Evolutionary conservation across 2,329 filamentous ascomycete genomes (phyloP).

Genomic region (Exserohilum turcica): DNA sequence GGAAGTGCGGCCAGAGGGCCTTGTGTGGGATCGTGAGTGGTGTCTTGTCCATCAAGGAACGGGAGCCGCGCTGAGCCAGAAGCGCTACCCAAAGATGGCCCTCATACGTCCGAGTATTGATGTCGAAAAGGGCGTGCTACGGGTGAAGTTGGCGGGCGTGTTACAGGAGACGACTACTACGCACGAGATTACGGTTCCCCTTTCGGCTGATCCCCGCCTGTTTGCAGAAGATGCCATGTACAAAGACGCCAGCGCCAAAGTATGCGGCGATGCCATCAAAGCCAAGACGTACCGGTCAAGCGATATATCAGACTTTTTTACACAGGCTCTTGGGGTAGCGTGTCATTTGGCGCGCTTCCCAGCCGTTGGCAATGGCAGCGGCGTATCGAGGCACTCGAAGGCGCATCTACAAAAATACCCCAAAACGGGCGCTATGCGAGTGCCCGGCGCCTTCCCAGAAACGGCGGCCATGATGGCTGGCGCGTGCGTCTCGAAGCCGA

Average conservation of each 20-base stretch:
- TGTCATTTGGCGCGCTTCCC: slow-evolving; percentile 87
- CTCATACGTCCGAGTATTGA: slow-evolving; percentile 78
- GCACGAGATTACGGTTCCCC: slow-evolving; percentile 55
- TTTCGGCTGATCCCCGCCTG: slow-evolving; percentile 69
- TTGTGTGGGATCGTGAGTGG: slow-evolving; percentile 97
- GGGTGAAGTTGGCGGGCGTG: slow-evolving; percentile 60
- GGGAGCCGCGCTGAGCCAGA: slow-evolving; percentile 83
- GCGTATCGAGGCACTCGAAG: slow-evolving; percentile 70
- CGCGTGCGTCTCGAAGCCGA: slow-evolving; percentile 61
- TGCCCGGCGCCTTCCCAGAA: slow-evolving; percentile 62
- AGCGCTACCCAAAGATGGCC: slow-evolving; percentile 85
- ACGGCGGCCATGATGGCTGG: slow-evolving; percentile 52
- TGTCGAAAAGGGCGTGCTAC: slow-evolving; percentile 67
- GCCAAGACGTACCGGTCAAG: slow-evolving; percentile 71
- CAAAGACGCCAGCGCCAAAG: slow-evolving; percentile 62
- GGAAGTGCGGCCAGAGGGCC: slow-evolving; percentile 79
- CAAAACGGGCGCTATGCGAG: slow-evolving; percentile 35
- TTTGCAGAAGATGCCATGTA: slow-evolving; percentile 52
- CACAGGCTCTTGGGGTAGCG: slow-evolving; percentile 72
- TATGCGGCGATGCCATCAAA: slow-evolving; percentile 81
- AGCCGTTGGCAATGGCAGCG: slow-evolving; percentile 58
- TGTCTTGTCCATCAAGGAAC: slow-evolving; percentile 88
- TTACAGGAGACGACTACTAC: slow-evolving; percentile 38
- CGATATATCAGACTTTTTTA: slow-evolving; percentile 77
- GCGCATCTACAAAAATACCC: slow-evolving; percentile 64